Evolutionary conservation across 306 rosid genomes (phyloP).

Genomic region (Hippophae rhamnoides): DNA sequence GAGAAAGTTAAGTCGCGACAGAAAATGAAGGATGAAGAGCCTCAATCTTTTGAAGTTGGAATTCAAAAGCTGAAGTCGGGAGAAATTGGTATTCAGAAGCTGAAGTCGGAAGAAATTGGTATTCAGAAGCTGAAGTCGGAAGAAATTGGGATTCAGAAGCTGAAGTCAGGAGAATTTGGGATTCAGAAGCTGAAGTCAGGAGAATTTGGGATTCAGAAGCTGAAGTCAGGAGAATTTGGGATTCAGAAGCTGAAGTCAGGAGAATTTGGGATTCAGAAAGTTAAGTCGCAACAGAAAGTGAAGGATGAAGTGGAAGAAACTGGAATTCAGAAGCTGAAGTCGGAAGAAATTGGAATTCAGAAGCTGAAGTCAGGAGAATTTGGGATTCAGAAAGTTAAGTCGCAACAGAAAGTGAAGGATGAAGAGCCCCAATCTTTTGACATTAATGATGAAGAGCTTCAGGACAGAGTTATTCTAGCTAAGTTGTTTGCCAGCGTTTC

Average conservation of each 20-base stretch:
- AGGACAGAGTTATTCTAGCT: constrained; percentile 58
- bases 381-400: neutral
- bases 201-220: too few species aligned
- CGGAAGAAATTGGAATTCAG: constrained; percentile 6
- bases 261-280: neutral
- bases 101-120: too few species aligned
- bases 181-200: too few species aligned
- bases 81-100: neutral
- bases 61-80: constrained; percentile 7
- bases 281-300: neutral
- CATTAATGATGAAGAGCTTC: constrained; percentile 35
- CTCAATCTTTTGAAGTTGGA: too few species aligned
- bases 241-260: constrained; percentile 10
- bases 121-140: too few species aligned
- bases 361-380: constrained; percentile 6
- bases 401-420: neutral
- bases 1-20: too few species aligned
- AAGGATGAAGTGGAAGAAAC: neutral
- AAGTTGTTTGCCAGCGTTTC: constrained; percentile 67
- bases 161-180: too few species aligned
- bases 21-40: too few species aligned
- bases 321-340: too few species aligned
- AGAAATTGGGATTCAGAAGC: too few species aligned
- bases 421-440: constrained; percentile 23
- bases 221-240: neutral